These are phyloP conservation scores for Pleurostoma richardsiae DNA, from an alignment of 2,329 filamentous ascomycete genomes.

Conservation along the genomic window DNA sequence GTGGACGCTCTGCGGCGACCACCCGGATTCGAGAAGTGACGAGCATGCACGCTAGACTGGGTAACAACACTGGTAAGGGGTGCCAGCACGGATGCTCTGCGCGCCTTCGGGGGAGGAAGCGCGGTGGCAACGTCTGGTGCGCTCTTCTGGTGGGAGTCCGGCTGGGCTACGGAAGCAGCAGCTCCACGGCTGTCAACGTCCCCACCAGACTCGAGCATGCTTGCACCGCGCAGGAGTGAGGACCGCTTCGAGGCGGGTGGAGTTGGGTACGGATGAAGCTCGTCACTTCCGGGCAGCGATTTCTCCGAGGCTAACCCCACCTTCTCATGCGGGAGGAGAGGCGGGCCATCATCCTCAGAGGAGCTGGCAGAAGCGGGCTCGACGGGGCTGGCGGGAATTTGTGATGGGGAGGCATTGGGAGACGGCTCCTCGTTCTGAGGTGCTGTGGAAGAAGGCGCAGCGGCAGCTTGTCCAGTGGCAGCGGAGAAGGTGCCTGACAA, in stretches of 20 bases:
- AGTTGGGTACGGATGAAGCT: conserved; percentile 47
- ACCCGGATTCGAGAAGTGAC: conserved; percentile 65
- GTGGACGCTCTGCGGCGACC: conserved; percentile 43
- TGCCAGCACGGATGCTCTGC: conserved; percentile 41
- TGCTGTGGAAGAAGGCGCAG: conserved; percentile 20
- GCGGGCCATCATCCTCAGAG: conserved; percentile 17
- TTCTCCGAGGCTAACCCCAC: conserved; percentile 20
- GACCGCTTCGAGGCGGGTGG: conserved; percentile 48
- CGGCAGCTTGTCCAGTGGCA: conserved; percentile 31
- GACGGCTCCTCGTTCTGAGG: conserved; percentile 12
- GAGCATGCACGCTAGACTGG: conserved; percentile 58
- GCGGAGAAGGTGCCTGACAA: conserved; percentile 29
- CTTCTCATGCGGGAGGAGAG: conserved; percentile 33
- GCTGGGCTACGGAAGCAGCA: conserved; percentile 24
- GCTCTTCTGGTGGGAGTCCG: conserved; percentile 35
- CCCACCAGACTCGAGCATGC: conserved; percentile 33
- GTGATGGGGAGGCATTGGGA: conserved; percentile 13
- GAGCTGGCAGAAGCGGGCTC: conserved; percentile 12
- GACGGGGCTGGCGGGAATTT: conserved; percentile 15
- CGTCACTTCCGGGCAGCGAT: conserved; percentile 20
- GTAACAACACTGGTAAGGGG: conserved; percentile 60
- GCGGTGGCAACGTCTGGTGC: conserved; percentile 32
- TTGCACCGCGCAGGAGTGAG: conserved; percentile 36
- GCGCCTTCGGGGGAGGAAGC: conserved; percentile 25
- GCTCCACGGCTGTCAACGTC: conserved; percentile 27